Conservation (phyloP, 2,329 filamentous ascomycete genomes). For the Dothidotthia symphoricarpi region DNA sequence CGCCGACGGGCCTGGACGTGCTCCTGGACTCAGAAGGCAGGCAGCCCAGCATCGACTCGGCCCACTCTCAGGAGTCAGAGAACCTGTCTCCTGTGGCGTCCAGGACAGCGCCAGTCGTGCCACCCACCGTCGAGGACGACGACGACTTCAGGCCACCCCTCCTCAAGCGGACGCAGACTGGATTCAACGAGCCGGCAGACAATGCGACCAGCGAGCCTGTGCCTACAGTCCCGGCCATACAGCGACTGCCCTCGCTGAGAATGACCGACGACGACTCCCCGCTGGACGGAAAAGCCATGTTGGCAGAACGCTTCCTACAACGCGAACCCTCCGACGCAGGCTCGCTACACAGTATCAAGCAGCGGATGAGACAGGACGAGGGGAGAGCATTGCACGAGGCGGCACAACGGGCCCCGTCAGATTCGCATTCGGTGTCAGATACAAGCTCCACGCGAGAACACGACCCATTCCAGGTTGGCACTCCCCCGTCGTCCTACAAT, state of each 20-base stretch:
- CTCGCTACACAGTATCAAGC: slow-evolving; percentile 50
- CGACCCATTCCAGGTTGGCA: slow-evolving; percentile 28
- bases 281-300: slow-evolving; percentile 21
- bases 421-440: slow-evolving; percentile 28
- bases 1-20: slow-evolving; percentile 37
- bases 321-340: slow-evolving; percentile 38
- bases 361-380: slow-evolving; percentile 55
- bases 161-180: slow-evolving; percentile 60
- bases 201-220: slow-evolving; percentile 41
- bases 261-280: slow-evolving; percentile 27
- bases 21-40: slow-evolving; percentile 12
- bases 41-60: slow-evolving; percentile 35
- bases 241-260: slow-evolving; percentile 30
- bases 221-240: slow-evolving; percentile 41
- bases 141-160: slow-evolving; percentile 56
- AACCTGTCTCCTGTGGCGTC: slow-evolving; percentile 22
- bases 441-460: slow-evolving; percentile 27
- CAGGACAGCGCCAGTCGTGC: slow-evolving; percentile 24
- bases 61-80: slow-evolving; percentile 24
- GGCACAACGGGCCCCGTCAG: slow-evolving; percentile 26
- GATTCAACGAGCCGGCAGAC: slow-evolving; percentile 34
- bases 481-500: slow-evolving; percentile 24
- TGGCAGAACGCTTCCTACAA: slow-evolving; percentile 29
- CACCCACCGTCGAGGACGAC: slow-evolving; percentile 38
- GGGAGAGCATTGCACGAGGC: slow-evolving; percentile 51